A percentile compares a stretch with the other conserved stretches of the same genome.
phyloP scores from a whole-genome alignment of 257 asterid genomes.

The Plectranthus barbatus region DNA sequence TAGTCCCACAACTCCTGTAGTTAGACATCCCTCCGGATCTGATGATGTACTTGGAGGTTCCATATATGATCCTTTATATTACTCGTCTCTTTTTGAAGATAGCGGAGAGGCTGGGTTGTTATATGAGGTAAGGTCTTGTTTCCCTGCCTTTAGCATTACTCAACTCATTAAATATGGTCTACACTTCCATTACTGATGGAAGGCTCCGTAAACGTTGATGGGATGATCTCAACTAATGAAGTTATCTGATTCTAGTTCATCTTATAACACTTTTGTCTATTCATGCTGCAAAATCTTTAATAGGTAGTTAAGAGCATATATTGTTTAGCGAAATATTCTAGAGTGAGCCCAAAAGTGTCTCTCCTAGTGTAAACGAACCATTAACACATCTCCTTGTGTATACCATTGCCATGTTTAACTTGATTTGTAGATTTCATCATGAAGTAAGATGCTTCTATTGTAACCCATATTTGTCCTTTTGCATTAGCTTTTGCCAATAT shows the following conservation, averaged over 20 bases:
- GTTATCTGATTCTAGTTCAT: neutral
- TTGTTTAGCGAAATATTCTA: neutral
- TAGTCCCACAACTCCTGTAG: constrained; percentile 67
- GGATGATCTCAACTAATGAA: neutral
- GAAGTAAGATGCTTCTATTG: neutral
- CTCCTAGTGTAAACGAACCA: neutral
- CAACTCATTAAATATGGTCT: neutral
- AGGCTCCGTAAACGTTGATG: neutral
- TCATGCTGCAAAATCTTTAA: neutral
- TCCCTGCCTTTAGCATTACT: constrained; percentile 9
- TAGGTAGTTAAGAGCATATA: neutral
- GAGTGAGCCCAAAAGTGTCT: neutral
- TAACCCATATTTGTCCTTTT: neutral
- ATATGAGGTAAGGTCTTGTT: constrained; percentile 40
- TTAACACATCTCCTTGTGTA: neutral
- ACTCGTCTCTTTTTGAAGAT: constrained; percentile 75
- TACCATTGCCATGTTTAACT: neutral
- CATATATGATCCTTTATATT: constrained; percentile 67
- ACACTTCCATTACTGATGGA: neutral
- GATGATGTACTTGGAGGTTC: constrained; percentile 73
- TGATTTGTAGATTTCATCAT: neutral
- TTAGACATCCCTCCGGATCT: constrained; percentile 53
- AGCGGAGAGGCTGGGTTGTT: constrained; percentile 40
- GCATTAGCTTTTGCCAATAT: neutral
- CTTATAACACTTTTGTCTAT: neutral